phyloP scores from a whole-genome alignment of 2,329 filamentous ascomycete species.

The Blastomyces silverae region DNA sequence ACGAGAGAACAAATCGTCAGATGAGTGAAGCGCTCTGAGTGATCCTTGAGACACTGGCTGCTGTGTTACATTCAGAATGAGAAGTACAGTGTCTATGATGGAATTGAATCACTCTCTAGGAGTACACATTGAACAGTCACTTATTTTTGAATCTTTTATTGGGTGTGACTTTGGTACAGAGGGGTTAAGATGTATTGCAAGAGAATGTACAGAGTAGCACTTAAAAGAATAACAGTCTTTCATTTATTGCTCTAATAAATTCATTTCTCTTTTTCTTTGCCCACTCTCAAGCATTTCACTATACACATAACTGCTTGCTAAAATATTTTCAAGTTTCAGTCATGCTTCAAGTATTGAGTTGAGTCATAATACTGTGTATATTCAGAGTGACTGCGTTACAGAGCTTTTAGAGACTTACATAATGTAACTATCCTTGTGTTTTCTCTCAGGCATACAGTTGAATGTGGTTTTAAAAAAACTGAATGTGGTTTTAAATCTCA shows the following conservation, averaged over 20 bases:
- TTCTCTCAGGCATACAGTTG: too few relatives aligned
- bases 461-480: too few relatives aligned
- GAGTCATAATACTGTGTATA: too few relatives aligned
- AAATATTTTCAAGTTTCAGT: too few relatives aligned
- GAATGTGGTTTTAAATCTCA: too few relatives aligned
- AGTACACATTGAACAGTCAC: background rate
- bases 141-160: background rate
- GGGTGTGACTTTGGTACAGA: background rate
- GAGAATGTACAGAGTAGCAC: slow-evolving; percentile 1
- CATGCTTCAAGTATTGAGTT: too few relatives aligned
- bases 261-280: too few relatives aligned
- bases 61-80: background rate
- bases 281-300: too few relatives aligned
- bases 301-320: too few relatives aligned
- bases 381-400: too few relatives aligned
- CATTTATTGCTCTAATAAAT: background rate
- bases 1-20: slow-evolving; percentile 1
- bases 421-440: too few relatives aligned
- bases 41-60: background rate
- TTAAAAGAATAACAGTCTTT: background rate
- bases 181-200: background rate
- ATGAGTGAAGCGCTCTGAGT: background rate
- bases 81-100: slow-evolving; percentile 1
- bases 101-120: background rate
- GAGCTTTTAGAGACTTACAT: too few relatives aligned